A percentile compares a stretch with the other conserved stretches of the same genome.
These are phyloP conservation scores for Carex scoparia DNA, from an alignment of 176 grass and related monocot species.

Conservation along the genomic window DNA sequence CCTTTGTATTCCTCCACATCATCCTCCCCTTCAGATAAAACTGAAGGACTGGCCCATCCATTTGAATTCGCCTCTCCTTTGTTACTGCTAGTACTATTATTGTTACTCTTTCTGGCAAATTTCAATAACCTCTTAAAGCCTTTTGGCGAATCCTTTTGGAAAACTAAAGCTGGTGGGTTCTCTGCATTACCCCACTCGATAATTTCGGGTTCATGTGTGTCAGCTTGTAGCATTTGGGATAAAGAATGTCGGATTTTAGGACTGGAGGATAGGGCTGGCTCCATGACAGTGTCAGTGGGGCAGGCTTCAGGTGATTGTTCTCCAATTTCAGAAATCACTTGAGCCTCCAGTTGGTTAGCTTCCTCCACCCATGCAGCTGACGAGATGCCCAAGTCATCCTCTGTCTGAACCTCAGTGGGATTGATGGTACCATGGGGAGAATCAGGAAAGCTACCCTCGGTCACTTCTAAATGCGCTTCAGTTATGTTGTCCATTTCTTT, in stretches of 20 bases:
- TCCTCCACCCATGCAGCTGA: constrained; percentile 94
- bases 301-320: constrained; percentile 29
- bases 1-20: constrained; percentile 73
- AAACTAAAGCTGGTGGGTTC: constrained; percentile 92
- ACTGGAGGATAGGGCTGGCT: constrained; percentile 57
- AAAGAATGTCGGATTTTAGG: constrained; percentile 85
- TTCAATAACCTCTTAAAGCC: constrained; percentile 98
- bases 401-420: constrained; percentile 55
- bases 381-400: constrained; percentile 85
- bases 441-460: constrained; percentile 43
- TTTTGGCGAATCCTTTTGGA: constrained; percentile 95
- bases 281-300: constrained; percentile 38
- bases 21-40: constrained; percentile 95
- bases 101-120: constrained; percentile 71
- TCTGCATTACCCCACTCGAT: constrained; percentile 99
- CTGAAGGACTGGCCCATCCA: constrained; percentile 63
- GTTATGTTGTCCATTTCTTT: constrained; percentile 66
- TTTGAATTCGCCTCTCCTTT: constrained; percentile 68
- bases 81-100: constrained; percentile 33
- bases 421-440: constrained; percentile 28
- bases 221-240: constrained; percentile 99
- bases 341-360: constrained; percentile 61
- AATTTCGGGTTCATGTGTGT: constrained; percentile 87
- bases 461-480: constrained; percentile 38
- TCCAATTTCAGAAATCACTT: constrained; percentile 43